Percentiles rank a stretch among this genome's conserved stretches.
Evolutionary conservation across 495 filamentous ascomycete species (phyloP).

Genomic region (Chaetomium tenue): DNA sequence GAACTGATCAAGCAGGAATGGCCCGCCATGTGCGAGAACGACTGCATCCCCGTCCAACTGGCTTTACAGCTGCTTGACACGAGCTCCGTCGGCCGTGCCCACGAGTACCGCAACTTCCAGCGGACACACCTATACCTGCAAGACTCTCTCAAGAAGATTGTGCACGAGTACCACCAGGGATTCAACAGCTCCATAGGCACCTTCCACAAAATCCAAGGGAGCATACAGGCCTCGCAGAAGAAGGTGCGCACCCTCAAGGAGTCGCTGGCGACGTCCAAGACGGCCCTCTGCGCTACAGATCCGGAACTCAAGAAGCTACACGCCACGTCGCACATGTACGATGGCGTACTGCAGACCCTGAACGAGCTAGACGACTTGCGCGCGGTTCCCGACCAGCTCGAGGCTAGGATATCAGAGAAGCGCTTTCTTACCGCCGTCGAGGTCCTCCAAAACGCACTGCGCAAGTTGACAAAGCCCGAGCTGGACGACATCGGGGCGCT

Average conservation of each 20-base stretch:
- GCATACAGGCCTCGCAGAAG: conserved; percentile 83
- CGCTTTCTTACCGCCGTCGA: conserved; percentile 90
- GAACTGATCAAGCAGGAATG: conserved; percentile 79
- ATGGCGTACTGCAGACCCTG: conserved; percentile 82
- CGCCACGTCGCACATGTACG: conserved; percentile 82
- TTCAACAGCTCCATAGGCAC: conserved; percentile 99
- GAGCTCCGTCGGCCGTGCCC: conserved; percentile 86
- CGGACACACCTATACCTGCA: conserved; percentile 81
- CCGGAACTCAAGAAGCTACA: conserved; percentile 88
- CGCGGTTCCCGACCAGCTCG: conserved; percentile 85
- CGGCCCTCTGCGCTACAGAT: conserved; percentile 77
- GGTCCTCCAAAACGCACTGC: conserved; percentile 80
- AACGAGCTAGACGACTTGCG: conserved; percentile 85
- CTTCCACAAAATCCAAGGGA: conserved; percentile 95
- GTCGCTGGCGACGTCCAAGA: conserved; percentile 77
- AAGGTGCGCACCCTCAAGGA: conserved; percentile 80
- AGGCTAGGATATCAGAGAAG: conserved; percentile 93
- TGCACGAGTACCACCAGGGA: conserved; percentile 97
- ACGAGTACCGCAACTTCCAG: conserved; percentile 80
- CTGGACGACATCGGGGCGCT: conserved; percentile 90
- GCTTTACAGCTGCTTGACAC: conserved; percentile 90
- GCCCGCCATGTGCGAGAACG: conserved; percentile 82
- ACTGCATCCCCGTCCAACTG: conserved; percentile 88
- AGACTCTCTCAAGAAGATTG: conserved; percentile 86
- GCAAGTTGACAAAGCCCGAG: conserved; percentile 78